Base-by-base conservation (phyloP, 1,284 basidiomycete genomes). In the Mrakiaceae sp. region DNA sequence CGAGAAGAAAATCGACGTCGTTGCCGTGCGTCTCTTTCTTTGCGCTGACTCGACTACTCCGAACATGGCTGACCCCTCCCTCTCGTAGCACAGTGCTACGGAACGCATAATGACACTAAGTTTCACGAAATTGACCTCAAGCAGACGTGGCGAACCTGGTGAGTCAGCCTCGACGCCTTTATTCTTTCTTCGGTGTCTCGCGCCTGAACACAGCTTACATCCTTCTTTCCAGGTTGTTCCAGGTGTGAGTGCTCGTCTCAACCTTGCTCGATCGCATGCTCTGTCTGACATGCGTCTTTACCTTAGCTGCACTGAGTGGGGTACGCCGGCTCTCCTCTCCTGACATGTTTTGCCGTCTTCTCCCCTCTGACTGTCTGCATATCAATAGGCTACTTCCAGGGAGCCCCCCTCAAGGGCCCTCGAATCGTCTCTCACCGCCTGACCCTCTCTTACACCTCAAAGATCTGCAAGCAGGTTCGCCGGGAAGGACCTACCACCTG, bases 311-410 rank as follows among this genome's bases (percentile, higher is more conserved):
- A 49, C 16, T 44, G 47, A 43, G 10, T 42, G 42, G 42, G 42
- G 48, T 56, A 27, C 39, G 14, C 39, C 27, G 27, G 27, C 27
- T 5, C 27, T 27, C n/a, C 4, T 44, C 16, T 53, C 42, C 43
- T 27, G 27, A 27, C 27, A 27, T 49, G 40, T 42, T 39, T 27
- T 5, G 42, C 5, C 5, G 57, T 58, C 46, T 40, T 58, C 66
- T 69, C 57, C 65, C 42, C 8, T 40, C 40, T 4, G 2, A 3
- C 67, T 72, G 74, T 76, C 66, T 96, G 91, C 78, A 93, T 88
- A 0, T 84, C 94, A 72, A 97, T 93, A 92, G 94, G 93, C 1
- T 97, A 92, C 76, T 93, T 95, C 73, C 73, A 74, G 65, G 70
- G 68, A 12, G 53, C 61, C 60, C 62, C 75, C 4, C 63, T 69